These are phyloP conservation scores for Nectriaceae sp. DNA, from an alignment of 2,329 filamentous ascomycete genomes.

Conservation along the genomic window DNA sequence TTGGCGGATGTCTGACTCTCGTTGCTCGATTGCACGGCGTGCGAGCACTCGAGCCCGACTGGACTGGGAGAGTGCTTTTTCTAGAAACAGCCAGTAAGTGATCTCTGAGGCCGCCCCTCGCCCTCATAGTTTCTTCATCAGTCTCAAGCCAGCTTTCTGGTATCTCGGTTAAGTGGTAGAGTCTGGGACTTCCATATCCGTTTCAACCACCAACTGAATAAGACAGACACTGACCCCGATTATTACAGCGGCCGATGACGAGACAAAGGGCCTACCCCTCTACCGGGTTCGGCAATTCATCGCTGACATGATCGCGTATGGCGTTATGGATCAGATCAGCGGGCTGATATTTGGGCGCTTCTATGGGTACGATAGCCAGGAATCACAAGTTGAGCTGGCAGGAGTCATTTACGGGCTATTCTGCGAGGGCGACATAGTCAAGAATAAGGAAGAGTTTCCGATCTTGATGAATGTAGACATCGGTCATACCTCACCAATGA, in stretches of 20 bases:
- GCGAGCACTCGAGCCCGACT: slow-evolving; percentile 35
- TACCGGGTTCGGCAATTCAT: slow-evolving; percentile 34
- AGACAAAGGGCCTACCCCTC: slow-evolving; percentile 18
- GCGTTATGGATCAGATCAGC: slow-evolving; percentile 42
- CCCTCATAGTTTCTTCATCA: no score
- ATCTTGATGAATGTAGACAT: slow-evolving; percentile 45
- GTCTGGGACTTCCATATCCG: no score
- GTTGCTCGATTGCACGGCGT: slow-evolving; percentile 40
- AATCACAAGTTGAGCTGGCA: slow-evolving; percentile 30
- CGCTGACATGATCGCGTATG: slow-evolving; percentile 43
- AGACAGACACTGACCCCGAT: no score
- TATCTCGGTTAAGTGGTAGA: no score
- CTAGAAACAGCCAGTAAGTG: no score
- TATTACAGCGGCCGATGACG: slow-evolving; percentile 37
- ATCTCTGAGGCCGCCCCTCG: no score
- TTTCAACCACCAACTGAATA: no score
- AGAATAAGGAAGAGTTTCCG: slow-evolving; percentile 39
- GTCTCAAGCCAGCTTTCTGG: no score
- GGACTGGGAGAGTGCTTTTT: slow-evolving; percentile 41
- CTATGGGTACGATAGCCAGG: slow-evolving; percentile 40
- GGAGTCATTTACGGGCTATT: slow-evolving; percentile 34
- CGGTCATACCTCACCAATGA: slow-evolving; percentile 44
- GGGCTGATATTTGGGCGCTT: slow-evolving; percentile 45
- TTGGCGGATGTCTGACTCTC: slow-evolving; percentile 44
- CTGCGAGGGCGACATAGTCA: slow-evolving; percentile 37